Percentiles rank a stretch among this genome's conserved stretches.
Conservation (phyloP, 148 eudicot genomes). For the Diospyros kaki region DNA sequence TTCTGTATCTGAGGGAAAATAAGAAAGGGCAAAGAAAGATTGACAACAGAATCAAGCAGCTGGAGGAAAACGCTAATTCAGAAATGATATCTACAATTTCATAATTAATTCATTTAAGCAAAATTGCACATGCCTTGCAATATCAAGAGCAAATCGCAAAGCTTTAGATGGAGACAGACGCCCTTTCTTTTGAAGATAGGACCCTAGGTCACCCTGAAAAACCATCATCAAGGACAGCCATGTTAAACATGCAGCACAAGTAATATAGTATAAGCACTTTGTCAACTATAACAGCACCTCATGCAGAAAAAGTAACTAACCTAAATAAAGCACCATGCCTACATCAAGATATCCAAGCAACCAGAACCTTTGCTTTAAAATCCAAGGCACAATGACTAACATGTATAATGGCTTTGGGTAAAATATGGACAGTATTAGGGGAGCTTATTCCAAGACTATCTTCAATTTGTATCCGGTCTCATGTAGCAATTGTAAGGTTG, state of each 20-base stretch:
- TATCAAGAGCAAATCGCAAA: conserved; percentile 87
- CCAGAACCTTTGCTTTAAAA: background rate
- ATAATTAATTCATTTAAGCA: background rate
- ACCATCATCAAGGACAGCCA: conserved; percentile 1
- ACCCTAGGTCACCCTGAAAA: conserved; percentile 83
- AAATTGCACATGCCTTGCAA: conserved; percentile 63
- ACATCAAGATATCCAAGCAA: background rate
- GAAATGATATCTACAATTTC: background rate
- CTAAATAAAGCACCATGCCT: conserved; percentile 2
- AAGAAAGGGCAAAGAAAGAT: background rate
- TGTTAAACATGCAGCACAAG: background rate
- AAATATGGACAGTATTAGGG: background rate
- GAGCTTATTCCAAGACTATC: background rate
- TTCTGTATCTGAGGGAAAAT: background rate
- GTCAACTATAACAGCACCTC: background rate
- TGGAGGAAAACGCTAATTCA: background rate
- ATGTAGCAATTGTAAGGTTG: background rate
- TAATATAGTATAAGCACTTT: background rate
- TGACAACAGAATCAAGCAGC: background rate
- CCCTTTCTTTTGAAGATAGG: conserved; percentile 85
- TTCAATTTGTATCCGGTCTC: background rate
- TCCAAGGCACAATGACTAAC: no score
- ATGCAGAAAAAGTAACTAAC: background rate
- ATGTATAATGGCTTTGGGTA: background rate
- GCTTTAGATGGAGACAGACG: conserved; percentile 79